Percentiles rank a stretch among this genome's conserved stretches.
Evolutionary conservation across 805 yeast genomes (phyloP).

Genomic region (Suhomyces pyralidae): DNA sequence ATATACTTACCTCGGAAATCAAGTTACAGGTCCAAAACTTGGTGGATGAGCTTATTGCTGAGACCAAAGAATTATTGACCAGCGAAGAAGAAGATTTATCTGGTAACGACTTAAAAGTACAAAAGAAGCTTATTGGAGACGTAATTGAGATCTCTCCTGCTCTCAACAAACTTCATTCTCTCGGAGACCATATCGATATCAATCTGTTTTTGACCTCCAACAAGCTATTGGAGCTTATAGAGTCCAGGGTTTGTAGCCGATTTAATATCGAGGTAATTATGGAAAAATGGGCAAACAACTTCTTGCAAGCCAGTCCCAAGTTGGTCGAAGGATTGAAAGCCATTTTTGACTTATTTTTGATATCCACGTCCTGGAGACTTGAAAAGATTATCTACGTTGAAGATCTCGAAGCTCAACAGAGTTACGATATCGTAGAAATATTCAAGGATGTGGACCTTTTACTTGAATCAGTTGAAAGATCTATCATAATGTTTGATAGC

Average conservation of each 20-base stretch:
- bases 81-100: constrained; percentile 10
- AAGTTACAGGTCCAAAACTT: constrained; percentile 23
- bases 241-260: constrained; percentile 9
- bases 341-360: constrained; percentile 24
- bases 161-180: constrained; percentile 21
- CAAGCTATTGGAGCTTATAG: constrained; percentile 14
- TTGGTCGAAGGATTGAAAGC: constrained; percentile 15
- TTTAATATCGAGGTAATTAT: constrained; percentile 19
- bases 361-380: constrained; percentile 32
- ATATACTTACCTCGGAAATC: constrained; percentile 20
- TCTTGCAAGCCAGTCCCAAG: constrained; percentile 11
- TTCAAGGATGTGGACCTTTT: constrained; percentile 20
- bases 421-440: constrained; percentile 20
- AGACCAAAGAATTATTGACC: constrained; percentile 14
- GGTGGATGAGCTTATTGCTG: constrained; percentile 21
- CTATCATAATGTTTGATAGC: constrained; percentile 18
- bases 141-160: constrained; percentile 15
- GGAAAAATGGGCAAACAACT: constrained; percentile 20
- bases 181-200: constrained; percentile 25
- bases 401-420: constrained; percentile 17
- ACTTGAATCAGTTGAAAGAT: constrained; percentile 9
- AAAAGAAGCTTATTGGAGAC: constrained; percentile 13
- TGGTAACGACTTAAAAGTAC: constrained; percentile 13
- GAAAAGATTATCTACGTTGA: constrained; percentile 29
- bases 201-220: constrained; percentile 11